A percentile compares a stretch with the other conserved stretches of the same genome.
These are phyloP conservation scores for Linum trigynum DNA, from an alignment of 345 rosid genomes.

Conservation along the genomic window DNA sequence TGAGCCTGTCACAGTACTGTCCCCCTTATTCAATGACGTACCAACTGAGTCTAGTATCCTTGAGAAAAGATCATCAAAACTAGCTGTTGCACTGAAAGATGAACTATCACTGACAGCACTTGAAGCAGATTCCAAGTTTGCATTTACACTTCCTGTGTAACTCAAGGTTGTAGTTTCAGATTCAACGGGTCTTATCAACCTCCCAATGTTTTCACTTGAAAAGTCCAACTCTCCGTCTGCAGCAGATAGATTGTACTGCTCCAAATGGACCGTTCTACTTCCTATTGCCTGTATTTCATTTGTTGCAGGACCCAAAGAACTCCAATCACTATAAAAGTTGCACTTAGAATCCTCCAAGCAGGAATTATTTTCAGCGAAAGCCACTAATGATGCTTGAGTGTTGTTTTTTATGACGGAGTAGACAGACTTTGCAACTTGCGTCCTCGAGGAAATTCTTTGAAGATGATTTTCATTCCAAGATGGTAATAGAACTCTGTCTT, in stretches of 20 bases:
- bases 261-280: conserved; percentile 27
- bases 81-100: conserved; percentile 30
- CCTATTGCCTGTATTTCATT: conserved; percentile 18
- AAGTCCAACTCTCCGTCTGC: conserved; percentile 26
- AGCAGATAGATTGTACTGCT: conserved; percentile 25
- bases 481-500: conserved; percentile 33
- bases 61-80: conserved; percentile 42
- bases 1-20: conserved; percentile 39
- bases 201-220: conserved; percentile 28
- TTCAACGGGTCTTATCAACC: conserved; percentile 25
- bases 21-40: conserved; percentile 48
- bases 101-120: conserved; percentile 29
- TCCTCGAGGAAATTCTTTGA: conserved; percentile 24
- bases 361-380: conserved; percentile 17
- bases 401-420: conserved; percentile 30
- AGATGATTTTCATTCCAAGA: conserved; percentile 29
- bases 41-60: conserved; percentile 37
- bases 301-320: conserved; percentile 22
- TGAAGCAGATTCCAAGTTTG: conserved; percentile 30
- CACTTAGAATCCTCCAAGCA: conserved; percentile 22
- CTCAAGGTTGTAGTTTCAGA: conserved; percentile 29
- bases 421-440: conserved; percentile 45
- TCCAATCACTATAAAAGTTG: conserved; percentile 30
- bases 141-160: conserved; percentile 28
- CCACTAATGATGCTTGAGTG: conserved; percentile 17